Conservation (phyloP, 2,329 filamentous ascomycete genomes). For the Fulvia fulva region DNA sequence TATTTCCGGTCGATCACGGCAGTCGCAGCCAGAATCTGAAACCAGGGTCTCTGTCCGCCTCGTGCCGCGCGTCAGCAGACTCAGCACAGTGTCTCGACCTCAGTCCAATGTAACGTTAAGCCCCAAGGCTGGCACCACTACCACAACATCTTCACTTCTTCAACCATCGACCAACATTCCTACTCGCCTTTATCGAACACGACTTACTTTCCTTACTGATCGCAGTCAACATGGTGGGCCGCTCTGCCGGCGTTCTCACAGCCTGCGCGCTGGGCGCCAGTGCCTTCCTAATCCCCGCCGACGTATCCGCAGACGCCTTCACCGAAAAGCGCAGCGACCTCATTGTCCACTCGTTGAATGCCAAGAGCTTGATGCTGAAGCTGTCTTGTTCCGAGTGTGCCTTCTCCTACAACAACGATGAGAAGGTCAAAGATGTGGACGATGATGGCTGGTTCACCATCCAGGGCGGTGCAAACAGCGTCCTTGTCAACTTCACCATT, state of each 20-base stretch:
- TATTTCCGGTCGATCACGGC: too few relatives aligned
- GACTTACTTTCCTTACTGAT: constrained; percentile 6
- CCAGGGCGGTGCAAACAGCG: constrained; percentile 30
- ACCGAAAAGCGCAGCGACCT: constrained; percentile 25
- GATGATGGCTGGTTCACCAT: constrained; percentile 30
- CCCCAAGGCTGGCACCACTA: background rate
- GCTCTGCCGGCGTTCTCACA: constrained; percentile 29
- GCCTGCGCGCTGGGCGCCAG: constrained; percentile 31
- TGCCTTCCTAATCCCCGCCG: constrained; percentile 54
- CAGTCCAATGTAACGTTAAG: background rate
- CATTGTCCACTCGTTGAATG: constrained; percentile 29
- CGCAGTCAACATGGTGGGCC: constrained; percentile 31
- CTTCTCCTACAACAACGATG: constrained; percentile 34
- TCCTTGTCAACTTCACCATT: constrained; percentile 52
- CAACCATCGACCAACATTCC: background rate
- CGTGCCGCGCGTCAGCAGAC: background rate
- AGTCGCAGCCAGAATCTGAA: too few relatives aligned
- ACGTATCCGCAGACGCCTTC: constrained; percentile 37
- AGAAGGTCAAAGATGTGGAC: constrained; percentile 18
- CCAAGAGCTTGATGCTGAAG: constrained; percentile 43
- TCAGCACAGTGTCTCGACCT: too few relatives aligned
- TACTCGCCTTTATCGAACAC: background rate
- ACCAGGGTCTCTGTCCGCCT: too few relatives aligned
- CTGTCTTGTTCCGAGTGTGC: constrained; percentile 55
- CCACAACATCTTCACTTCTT: constrained; percentile 1